phyloP scores from a whole-genome alignment of 768 basidiomycete genomes.

The Phanerochaete sordida region DNA sequence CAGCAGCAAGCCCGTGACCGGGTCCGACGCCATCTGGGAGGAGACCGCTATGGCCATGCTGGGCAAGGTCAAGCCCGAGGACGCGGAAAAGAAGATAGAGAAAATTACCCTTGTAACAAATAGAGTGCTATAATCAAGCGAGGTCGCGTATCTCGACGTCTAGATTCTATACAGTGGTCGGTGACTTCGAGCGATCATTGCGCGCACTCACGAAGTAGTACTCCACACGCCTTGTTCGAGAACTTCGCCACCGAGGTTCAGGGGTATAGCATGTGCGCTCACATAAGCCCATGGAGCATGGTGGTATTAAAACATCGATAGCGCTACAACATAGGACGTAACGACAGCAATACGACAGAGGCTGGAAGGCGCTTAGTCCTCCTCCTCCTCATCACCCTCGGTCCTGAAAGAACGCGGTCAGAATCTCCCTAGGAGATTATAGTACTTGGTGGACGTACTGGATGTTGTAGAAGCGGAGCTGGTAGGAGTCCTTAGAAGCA shows the following conservation, averaged over 20 bases:
- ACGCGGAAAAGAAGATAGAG: conserved; percentile 23
- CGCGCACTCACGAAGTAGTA: too few relatives aligned
- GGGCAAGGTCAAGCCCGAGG: conserved; percentile 34
- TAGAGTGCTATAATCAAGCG: background rate
- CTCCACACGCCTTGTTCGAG: too few relatives aligned
- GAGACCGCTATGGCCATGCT: conserved; percentile 63
- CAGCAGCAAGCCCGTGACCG: conserved; percentile 54
- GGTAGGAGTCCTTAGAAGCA: conserved; percentile 88
- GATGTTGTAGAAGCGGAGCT: conserved; percentile 93
- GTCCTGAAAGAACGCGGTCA: conserved; percentile 28
- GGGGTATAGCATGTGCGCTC: background rate
- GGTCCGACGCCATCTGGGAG: conserved; percentile 68
- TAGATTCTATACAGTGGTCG: too few relatives aligned
- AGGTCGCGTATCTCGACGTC: too few relatives aligned
- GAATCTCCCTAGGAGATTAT: background rate
- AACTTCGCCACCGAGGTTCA: too few relatives aligned
- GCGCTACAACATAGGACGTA: conserved; percentile 13
- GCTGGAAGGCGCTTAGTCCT: conserved; percentile 29
- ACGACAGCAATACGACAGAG: conserved; percentile 12
- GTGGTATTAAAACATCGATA: conserved; percentile 6
- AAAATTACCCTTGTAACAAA: conserved; percentile 21
- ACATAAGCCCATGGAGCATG: background rate
- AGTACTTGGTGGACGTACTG: conserved; percentile 47
- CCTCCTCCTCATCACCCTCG: conserved; percentile 55
- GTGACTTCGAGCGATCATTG: too few relatives aligned